phyloP scores from a whole-genome alignment of 768 basidiomycete genomes.

The Pluteus cervinus region DNA sequence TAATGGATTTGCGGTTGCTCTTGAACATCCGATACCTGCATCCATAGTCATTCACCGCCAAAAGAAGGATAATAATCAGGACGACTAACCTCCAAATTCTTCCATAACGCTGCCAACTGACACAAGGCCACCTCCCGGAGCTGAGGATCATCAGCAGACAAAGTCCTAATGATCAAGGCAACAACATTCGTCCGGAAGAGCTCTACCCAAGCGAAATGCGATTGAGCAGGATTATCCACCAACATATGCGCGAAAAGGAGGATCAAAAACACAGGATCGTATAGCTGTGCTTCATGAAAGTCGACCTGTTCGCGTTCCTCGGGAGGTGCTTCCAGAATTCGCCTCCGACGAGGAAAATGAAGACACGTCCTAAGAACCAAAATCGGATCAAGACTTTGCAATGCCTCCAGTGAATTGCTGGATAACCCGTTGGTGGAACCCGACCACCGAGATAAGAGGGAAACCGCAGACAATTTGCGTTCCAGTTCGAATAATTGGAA shows the following conservation, averaged over 20 bases:
- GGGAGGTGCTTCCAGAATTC: no score
- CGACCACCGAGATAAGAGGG: constrained; percentile 66
- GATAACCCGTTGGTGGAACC: constrained; percentile 35
- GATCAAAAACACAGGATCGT: constrained; percentile 78
- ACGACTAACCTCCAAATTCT: constrained; percentile 52
- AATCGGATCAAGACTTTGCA: constrained; percentile 65
- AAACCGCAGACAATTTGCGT: constrained; percentile 55
- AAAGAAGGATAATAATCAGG: neutral
- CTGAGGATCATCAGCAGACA: constrained; percentile 59
- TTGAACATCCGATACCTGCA: constrained; percentile 59
- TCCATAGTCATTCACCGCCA: neutral
- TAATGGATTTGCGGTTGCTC: constrained; percentile 72
- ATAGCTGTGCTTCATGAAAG: constrained; percentile 38
- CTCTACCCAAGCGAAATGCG: constrained; percentile 77
- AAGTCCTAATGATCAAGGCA: constrained; percentile 61
- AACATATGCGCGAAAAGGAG: constrained; percentile 63
- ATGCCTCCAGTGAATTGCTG: constrained; percentile 49
- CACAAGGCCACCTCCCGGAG: constrained; percentile 57
- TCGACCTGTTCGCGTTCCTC: constrained; percentile 30
- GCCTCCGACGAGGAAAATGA: constrained; percentile 63
- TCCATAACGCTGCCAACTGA: constrained; percentile 58
- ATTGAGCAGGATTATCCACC: constrained; percentile 48
- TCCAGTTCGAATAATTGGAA: constrained; percentile 76
- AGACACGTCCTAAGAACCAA: constrained; percentile 67
- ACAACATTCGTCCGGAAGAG: constrained; percentile 78